Evolutionary conservation across 2,329 filamentous ascomycete genomes (phyloP).

Genomic region (Endoconidiophora laricicola): DNA sequence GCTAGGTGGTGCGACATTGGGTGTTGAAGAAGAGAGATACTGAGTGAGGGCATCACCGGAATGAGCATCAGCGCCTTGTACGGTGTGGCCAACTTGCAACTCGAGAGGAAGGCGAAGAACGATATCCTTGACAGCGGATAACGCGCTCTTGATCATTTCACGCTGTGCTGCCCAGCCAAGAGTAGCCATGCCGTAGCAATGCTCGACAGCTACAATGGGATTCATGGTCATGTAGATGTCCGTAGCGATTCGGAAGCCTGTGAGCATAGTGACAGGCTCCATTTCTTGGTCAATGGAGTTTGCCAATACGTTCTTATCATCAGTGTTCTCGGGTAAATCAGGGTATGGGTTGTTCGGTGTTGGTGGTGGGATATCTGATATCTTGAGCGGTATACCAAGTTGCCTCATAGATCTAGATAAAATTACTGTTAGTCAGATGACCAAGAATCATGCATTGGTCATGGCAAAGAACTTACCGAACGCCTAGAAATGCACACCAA

Average conservation of each 20-base stretch:
- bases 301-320: slow-evolving; percentile 64
- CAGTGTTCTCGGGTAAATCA: slow-evolving; percentile 62
- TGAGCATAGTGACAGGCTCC: slow-evolving; percentile 50
- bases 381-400: slow-evolving; percentile 52
- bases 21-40: slow-evolving; percentile 23
- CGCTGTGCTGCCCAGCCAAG: slow-evolving; percentile 68
- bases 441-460: neutral
- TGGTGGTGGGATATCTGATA: slow-evolving; percentile 58
- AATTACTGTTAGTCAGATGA: slow-evolving; percentile 13
- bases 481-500: slow-evolving; percentile 64
- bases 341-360: slow-evolving; percentile 64
- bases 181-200: slow-evolving; percentile 63
- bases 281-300: slow-evolving; percentile 54
- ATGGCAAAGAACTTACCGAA: slow-evolving; percentile 33
- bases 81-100: slow-evolving; percentile 36
- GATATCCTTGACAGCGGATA: slow-evolving; percentile 52
- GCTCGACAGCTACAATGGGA: slow-evolving; percentile 59
- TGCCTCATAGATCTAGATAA: slow-evolving; percentile 53
- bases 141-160: slow-evolving; percentile 50
- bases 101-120: slow-evolving; percentile 52
- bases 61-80: slow-evolving; percentile 17
- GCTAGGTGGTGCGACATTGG: slow-evolving; percentile 28
- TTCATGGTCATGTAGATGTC: slow-evolving; percentile 70
- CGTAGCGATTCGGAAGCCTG: slow-evolving; percentile 67
- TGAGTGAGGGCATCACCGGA: slow-evolving; percentile 17